A percentile compares a stretch with the other conserved stretches of the same genome.
These are phyloP conservation scores for Gaertneriomyces semiglobifer DNA, from an alignment of 192 early-diverging fungal genomes.

Conservation along the genomic window DNA sequence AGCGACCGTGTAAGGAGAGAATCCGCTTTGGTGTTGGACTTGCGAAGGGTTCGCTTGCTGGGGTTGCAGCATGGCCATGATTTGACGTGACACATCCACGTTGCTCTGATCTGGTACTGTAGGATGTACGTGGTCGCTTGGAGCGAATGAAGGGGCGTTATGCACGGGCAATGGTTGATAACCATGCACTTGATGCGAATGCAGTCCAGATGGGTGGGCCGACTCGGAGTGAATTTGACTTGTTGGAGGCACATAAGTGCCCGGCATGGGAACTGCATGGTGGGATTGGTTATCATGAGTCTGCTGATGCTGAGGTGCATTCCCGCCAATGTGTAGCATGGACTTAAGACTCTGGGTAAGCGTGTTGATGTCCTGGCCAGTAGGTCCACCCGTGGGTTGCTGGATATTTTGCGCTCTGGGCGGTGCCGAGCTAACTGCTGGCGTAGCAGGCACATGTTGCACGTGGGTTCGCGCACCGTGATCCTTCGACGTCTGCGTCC, in stretches of 20 bases:
- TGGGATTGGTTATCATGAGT: not conserved
- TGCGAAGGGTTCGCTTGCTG: not conserved
- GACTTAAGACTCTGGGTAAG: conserved; percentile 22
- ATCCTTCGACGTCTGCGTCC: too few species aligned
- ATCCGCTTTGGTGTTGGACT: not conserved
- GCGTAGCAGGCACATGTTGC: not conserved
- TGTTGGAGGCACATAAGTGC: not conserved
- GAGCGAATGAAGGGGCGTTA: not conserved
- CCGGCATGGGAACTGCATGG: not conserved
- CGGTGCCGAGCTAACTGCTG: not conserved
- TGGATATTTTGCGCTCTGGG: not conserved
- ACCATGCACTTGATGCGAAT: too few species aligned
- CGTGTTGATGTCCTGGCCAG: not conserved
- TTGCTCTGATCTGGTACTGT: not conserved
- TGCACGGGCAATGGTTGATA: not conserved
- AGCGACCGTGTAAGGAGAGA: conserved; percentile 22
- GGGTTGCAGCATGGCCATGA: conserved; percentile 25
- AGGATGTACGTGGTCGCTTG: not conserved
- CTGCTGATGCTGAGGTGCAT: not conserved
- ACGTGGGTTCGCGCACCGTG: not conserved
- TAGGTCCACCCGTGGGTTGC: conserved; percentile 1
- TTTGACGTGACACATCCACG: conserved; percentile 17
- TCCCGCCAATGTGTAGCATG: conserved; percentile 32
- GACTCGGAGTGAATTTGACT: too few species aligned
- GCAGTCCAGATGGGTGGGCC: too few species aligned